Conservation (phyloP, 192 early-diverging fungal species). For the Podila minutissima region DNA sequence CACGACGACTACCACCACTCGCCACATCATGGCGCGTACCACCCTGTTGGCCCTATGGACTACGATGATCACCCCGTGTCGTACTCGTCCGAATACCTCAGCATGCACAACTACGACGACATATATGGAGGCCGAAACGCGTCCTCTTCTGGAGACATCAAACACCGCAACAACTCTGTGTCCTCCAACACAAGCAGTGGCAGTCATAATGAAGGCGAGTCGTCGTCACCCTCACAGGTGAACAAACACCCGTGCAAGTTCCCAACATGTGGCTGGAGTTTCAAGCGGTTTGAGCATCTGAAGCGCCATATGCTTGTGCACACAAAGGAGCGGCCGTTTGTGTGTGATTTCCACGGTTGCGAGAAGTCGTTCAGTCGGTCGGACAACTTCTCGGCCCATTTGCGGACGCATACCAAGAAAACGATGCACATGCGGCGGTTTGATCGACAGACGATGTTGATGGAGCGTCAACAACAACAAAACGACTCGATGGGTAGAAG, state of each 20-base stretch:
- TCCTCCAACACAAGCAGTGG: constrained; percentile 22
- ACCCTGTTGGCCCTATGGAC: background rate
- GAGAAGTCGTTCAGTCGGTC: constrained; percentile 83
- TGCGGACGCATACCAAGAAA: constrained; percentile 68
- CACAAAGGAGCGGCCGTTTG: constrained; percentile 76
- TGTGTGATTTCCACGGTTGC: constrained; percentile 75
- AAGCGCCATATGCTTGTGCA: constrained; percentile 84
- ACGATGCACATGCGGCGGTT: constrained; percentile 27
- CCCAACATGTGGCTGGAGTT: constrained; percentile 61
- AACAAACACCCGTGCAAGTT: constrained; percentile 54
- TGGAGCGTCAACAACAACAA: constrained; percentile 5
- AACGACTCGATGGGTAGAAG: background rate
- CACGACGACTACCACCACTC: constrained; percentile 34
- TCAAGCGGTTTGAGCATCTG: constrained; percentile 85
- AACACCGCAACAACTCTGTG: constrained; percentile 31
- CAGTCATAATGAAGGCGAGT: background rate
- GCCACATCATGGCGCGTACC: constrained; percentile 19
- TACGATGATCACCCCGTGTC: background rate
- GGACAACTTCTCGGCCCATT: constrained; percentile 81
- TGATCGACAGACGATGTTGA: constrained; percentile 23
- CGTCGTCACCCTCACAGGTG: background rate
- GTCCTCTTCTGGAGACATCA: background rate
- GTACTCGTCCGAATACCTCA: background rate
- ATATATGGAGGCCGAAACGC: background rate
- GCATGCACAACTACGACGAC: constrained; percentile 5